phyloP scores from a whole-genome alignment of 306 rosid species.

The Elaeagnus macrophylla region DNA sequence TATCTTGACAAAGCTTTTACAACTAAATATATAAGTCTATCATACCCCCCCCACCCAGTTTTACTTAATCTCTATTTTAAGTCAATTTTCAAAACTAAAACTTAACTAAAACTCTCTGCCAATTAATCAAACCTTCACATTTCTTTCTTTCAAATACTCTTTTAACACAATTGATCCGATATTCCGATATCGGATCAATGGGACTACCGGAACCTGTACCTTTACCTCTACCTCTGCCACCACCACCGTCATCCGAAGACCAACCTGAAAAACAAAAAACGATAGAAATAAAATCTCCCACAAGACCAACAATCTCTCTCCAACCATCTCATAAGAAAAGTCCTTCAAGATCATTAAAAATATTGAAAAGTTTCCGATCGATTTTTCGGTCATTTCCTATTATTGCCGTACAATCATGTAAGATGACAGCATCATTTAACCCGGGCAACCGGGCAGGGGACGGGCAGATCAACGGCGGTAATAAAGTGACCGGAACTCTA shows the following conservation, averaged over 20 bases:
- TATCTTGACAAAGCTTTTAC: too few relatives aligned
- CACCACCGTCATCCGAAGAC: neutral
- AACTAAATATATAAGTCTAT: too few relatives aligned
- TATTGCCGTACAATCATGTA: slow-evolving; percentile 54
- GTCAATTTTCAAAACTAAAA: too few relatives aligned
- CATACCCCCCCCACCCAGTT: too few relatives aligned
- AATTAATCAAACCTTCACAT: too few relatives aligned
- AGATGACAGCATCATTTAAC: slow-evolving; percentile 25
- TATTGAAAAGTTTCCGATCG: slow-evolving; percentile 34
- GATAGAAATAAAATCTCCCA: neutral
- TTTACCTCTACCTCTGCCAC: neutral
- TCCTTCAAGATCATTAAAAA: slow-evolving; percentile 27
- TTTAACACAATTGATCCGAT: neutral
- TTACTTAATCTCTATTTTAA: too few relatives aligned
- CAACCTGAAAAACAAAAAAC: neutral
- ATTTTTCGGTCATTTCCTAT: slow-evolving; percentile 67
- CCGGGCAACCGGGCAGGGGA: slow-evolving; percentile 23
- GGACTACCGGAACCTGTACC: neutral
- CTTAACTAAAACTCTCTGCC: too few relatives aligned
- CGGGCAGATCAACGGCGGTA: slow-evolving; percentile 42
- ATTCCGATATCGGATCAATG: slow-evolving; percentile 1
- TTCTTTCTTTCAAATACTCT: too few relatives aligned
- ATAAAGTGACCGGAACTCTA: slow-evolving; percentile 60
- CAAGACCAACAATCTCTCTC: slow-evolving; percentile 28
- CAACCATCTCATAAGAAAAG: slow-evolving; percentile 49